These are phyloP conservation scores for Penicillium ochrochloron DNA, from an alignment of 495 filamentous ascomycete species.

Conservation along the genomic window DNA sequence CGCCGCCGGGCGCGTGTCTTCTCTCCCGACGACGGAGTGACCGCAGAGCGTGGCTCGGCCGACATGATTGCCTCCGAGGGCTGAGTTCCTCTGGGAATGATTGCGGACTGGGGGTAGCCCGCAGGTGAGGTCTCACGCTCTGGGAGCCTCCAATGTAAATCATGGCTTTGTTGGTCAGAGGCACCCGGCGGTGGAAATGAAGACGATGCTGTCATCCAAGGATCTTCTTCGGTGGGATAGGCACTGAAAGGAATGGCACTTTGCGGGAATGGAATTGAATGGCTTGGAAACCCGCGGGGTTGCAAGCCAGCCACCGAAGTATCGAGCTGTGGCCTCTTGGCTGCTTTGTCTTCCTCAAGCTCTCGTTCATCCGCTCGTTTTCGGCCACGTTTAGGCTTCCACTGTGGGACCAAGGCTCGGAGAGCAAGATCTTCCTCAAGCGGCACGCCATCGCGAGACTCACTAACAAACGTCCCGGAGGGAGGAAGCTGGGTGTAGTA, in stretches of 20 bases:
- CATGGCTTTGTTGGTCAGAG: conserved; percentile 41
- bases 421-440: conserved; percentile 93
- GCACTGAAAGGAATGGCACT: conserved; percentile 66
- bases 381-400: conserved; percentile 86
- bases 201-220: conserved; percentile 58
- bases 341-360: conserved; percentile 55
- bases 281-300: conserved; percentile 53
- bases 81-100: conserved; percentile 62
- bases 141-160: conserved; percentile 53
- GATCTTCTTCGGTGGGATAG: conserved; percentile 60
- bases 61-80: conserved; percentile 54
- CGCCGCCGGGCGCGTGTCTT: conserved; percentile 66
- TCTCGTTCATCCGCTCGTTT: conserved; percentile 82
- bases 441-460: conserved; percentile 81
- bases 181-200: conserved; percentile 35
- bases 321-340: conserved; percentile 68
- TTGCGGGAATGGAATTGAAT: conserved; percentile 56
- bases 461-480: conserved; percentile 61
- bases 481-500: conserved; percentile 87
- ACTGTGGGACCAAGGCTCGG: conserved; percentile 85
- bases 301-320: conserved; percentile 67
- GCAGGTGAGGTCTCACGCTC: conserved; percentile 62
- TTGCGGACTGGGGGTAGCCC: conserved; percentile 80
- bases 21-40: conserved; percentile 60
- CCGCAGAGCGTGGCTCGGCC: conserved; percentile 69